Evolutionary conservation across 305 asterid species (phyloP).

Genomic region (Fraxinus floribunda): DNA sequence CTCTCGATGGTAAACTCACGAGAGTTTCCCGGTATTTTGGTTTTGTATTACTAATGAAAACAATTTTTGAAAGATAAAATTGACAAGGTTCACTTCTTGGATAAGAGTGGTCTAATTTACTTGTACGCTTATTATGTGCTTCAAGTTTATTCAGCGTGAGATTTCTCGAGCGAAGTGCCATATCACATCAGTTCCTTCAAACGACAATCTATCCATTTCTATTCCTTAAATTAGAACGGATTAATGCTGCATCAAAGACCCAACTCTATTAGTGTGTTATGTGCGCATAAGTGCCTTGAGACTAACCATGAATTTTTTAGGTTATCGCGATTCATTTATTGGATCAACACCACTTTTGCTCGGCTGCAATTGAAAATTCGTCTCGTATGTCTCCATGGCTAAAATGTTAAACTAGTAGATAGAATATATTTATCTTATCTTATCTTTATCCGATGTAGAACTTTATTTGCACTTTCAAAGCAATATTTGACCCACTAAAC

Average conservation of each 20-base stretch:
- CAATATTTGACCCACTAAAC: background rate
- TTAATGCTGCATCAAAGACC: no score
- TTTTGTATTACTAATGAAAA: no score
- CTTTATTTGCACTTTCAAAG: background rate
- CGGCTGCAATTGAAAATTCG: background rate
- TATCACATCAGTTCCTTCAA: background rate
- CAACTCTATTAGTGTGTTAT: no score
- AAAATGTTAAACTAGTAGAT: background rate
- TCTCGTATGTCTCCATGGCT: background rate
- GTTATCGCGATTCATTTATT: background rate
- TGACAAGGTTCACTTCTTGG: background rate
- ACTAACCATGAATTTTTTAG: no score
- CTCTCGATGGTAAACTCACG: no score
- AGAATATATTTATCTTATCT: background rate
- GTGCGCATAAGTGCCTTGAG: no score
- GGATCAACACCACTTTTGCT: background rate
- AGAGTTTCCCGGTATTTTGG: no score
- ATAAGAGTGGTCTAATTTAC: background rate
- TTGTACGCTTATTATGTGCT: background rate
- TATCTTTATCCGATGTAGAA: background rate
- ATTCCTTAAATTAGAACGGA: no score
- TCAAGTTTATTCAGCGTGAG: background rate
- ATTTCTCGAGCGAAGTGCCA: background rate
- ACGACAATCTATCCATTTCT: background rate
- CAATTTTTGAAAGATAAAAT: no score